phyloP scores from a whole-genome alignment of 1,139 yeast species.

The Saccharomyces hybrid region DNA sequence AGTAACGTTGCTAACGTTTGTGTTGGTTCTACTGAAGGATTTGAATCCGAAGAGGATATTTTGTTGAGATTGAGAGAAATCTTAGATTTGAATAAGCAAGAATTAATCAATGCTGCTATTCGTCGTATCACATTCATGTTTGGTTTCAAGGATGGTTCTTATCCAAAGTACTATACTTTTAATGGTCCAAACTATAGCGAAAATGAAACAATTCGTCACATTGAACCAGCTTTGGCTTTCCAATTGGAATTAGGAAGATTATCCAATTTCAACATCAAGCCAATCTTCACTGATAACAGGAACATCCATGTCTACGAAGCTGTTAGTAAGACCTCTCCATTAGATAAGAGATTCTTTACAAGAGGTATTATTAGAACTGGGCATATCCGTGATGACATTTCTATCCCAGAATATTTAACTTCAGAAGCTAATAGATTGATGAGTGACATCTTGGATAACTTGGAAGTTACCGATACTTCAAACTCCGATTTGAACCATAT shows the following conservation, averaged over 20 bases:
- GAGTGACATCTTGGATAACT: constrained; percentile 89
- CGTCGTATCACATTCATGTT: constrained; percentile 91
- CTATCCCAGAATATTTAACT: constrained; percentile 86
- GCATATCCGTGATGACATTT: constrained; percentile 81
- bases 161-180: constrained; percentile 94
- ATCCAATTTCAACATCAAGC: constrained; percentile 89
- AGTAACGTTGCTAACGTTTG: constrained; percentile 78
- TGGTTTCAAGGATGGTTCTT: constrained; percentile 73
- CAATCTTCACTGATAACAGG: constrained; percentile 93
- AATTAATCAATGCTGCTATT: constrained; percentile 59
- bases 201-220: constrained; percentile 90
- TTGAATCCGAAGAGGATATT: constrained; percentile 61
- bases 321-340: constrained; percentile 83
- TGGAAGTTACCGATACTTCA: constrained; percentile 88
- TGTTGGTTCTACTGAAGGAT: constrained; percentile 67
- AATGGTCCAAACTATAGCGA: constrained; percentile 77
- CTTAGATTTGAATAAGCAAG: constrained; percentile 61
- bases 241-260: constrained; percentile 91
- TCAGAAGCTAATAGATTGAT: constrained; percentile 94
- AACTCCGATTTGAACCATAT: constrained; percentile 95
- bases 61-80: constrained; percentile 56
- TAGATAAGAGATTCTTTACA: constrained; percentile 91
- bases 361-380: constrained; percentile 97
- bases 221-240: constrained; percentile 96
- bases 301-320: constrained; percentile 97